Evolutionary conservation across 2,329 filamentous ascomycete genomes (phyloP), one percentile per base, ranked within the genome.

Genomic region (Colletotrichum euphorbiae): DNA sequence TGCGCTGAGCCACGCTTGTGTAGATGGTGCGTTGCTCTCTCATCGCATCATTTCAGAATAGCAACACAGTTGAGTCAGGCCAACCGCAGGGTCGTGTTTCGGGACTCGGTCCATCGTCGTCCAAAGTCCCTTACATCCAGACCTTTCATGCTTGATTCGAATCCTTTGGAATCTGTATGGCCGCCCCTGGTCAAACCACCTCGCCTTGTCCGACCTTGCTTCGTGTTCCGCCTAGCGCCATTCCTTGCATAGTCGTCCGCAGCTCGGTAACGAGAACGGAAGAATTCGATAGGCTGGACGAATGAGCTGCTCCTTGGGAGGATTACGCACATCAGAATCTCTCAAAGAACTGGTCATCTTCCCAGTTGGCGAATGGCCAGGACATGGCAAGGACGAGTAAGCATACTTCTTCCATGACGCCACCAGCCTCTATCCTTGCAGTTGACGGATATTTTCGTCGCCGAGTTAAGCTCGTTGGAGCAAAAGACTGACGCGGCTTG

Each of bases 51-150:
- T 60, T 28, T 59, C 38, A 59, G 54, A 48, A 68, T 54, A 59
- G 48, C 40, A 65, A 64, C 46, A 36, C 8, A 21, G 52, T 59
- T 55, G 61, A 68, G 61, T 65, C 65, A 68, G 40, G 21, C 61
- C 61, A 67, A 68, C 40, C 31, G 40, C 31, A 59, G 52, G 42
- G 61, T 54, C 19, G 46, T 13, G 40, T 48, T 50, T 59, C 54
- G 54, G 65, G 45, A 65, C 54, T 55, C 65, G 65, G 60, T 68
- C 65, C 65, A 65, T 68, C 46, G 40, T 65, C 65, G 46, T 68
- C 65, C 65, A 40, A 68, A 58, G 60, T 65, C 60, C 64, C 51
- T 67, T 51, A 67, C 64, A 57, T 63, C 64, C 51, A 56, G 64
- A 51, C 64, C 64, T 62, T 62, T 68, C 61, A 65, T 68, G 65